Percentiles rank a stretch among this genome's conserved stretches.
Conservation (phyloP, 176 grass and related monocot species). For the Sorghum bicolor region Sorghum_bicolor_NCBIv3 NC_012873.2:4987501-4988000, state of each 20-base stretch:
- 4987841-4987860: conserved; percentile 47
- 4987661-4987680: conserved; percentile 91
- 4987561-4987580: conserved; percentile 86
- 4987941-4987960: conserved; percentile 76
- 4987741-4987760: conserved; percentile 79
- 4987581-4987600: conserved; percentile 88
- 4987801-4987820: conserved; percentile 61
- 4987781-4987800: conserved; percentile 41
- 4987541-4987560: conserved; percentile 95
- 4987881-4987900: conserved; percentile 44
- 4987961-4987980: conserved; percentile 91
- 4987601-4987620: conserved; percentile 83
- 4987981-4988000: conserved; percentile 85
- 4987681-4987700: conserved; percentile 79
- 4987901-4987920: conserved; percentile 8
- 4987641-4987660: conserved; percentile 78
- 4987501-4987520: conserved; percentile 81
- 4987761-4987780: conserved; percentile 34
- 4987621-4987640: conserved; percentile 90
- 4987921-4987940: conserved; percentile 89
- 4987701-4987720: conserved; percentile 67
- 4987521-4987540: conserved; percentile 80
- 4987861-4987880: conserved; percentile 79
- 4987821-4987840: conserved; percentile 85
- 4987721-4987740: conserved; percentile 96